Evolutionary conservation across 176 grass and related monocot species (phyloP).

Genomic region (Tuctoria greenei): DNA sequence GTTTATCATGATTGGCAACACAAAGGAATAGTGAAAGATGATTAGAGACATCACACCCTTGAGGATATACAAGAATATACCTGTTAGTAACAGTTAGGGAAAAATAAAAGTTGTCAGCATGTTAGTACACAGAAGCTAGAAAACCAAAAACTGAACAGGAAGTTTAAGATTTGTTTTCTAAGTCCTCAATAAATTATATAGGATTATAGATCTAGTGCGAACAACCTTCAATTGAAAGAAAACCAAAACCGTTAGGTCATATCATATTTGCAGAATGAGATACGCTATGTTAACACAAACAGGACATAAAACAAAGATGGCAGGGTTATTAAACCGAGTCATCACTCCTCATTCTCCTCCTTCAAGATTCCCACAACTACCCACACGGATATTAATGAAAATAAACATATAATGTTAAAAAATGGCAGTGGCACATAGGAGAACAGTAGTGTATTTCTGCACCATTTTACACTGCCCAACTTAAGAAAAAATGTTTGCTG

Average conservation of each 20-base stretch:
- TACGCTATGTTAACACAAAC: background rate
- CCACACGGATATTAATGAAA: conserved; percentile 16
- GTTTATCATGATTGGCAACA: conserved; percentile 95
- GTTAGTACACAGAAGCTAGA: conserved; percentile 10
- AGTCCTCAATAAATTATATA: background rate
- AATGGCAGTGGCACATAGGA: background rate
- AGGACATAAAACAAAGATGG: conserved; percentile 26
- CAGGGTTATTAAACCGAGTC: conserved; percentile 13
- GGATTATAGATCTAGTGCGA: conserved; percentile 14
- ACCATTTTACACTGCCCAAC: conserved; percentile 19
- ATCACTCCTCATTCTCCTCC: background rate
- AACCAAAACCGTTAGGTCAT: background rate
- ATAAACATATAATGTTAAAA: background rate
- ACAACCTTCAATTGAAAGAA: background rate
- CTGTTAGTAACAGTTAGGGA: conserved; percentile 48
- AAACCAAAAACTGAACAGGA: conserved; percentile 13
- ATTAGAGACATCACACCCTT: conserved; percentile 97
- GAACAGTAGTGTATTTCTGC: background rate
- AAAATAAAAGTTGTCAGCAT: conserved; percentile 12
- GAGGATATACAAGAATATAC: conserved; percentile 98
- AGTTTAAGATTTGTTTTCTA: conserved; percentile 5
- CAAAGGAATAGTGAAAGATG: conserved; percentile 97
- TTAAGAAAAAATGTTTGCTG: conserved; percentile 3
- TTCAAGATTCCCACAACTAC: background rate
- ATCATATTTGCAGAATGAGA: conserved; percentile 8